Evolutionary conservation across 257 asterid species (phyloP), one percentile per base, ranked within the genome.

Genomic region (Rauvolfia tetraphylla): DNA sequence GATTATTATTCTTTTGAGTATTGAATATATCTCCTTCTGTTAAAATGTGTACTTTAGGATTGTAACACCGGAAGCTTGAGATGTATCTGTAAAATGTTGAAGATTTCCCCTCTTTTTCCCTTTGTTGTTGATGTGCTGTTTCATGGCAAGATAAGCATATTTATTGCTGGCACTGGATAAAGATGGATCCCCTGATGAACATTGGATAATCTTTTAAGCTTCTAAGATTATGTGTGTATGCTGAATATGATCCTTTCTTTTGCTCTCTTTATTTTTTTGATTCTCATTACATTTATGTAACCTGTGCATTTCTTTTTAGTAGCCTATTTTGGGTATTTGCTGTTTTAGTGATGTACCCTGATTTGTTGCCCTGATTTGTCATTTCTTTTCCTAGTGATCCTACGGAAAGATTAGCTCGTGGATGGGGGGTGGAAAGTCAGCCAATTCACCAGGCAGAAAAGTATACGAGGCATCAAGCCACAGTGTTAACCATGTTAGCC

Each of bases 331-430:
- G 13, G 7, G 6, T 29, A 11, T 25, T 25, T 18, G 31, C 65
- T 75, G 3, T 31, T 10, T 14, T 34, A 17, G 11, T 56, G 22
- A 17, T n/a, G n/a, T n/a, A n/a, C n/a, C n/a, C 46, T 41, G 46
- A 25, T 41, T 8, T 8, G 51, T n/a, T 17, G 10, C 20, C 3
- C 25, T 31, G 25, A 5, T 20, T 29, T 65, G 49, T 56, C 23
- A 1, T 74, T 48, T 71, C 57, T 13, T 1, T 57, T n/a, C 59
- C 51, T 46, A 46, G 51, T 46, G 51, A 46, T 46, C 51, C 65
- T 17, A 34, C 23, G 25, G 53, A 46, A 57, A 68, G 25, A 92
- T 90, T 96, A 88, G 84, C 80, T 86, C 86, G 1, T 75, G 86
- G 74, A 90, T 76, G 76, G 79, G 83, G 62, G 46, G 65, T 9